phyloP scores from a whole-genome alignment of 352 stramenopile species.

The Halophytophthora batemanensis region DNA sequence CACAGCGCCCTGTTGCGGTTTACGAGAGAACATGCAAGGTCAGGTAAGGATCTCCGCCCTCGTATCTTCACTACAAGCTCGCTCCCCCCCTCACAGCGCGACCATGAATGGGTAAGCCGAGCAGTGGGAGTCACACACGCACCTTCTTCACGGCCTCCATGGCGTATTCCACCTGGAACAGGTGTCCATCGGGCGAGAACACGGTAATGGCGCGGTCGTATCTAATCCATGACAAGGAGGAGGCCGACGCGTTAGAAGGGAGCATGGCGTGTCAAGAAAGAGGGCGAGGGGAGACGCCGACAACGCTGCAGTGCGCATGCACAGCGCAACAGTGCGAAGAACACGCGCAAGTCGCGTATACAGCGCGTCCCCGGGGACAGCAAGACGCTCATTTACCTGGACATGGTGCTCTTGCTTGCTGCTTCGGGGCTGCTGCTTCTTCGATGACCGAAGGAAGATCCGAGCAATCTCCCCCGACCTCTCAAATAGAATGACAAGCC shows the following conservation, averaged over 20 bases:
- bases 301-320: too few species aligned
- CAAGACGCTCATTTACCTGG: conserved; percentile 21
- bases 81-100: neutral
- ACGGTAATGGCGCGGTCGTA: conserved; percentile 99
- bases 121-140: conserved; percentile 6
- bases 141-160: conserved; percentile 98
- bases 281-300: neutral
- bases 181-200: conserved; percentile 98
- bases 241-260: neutral
- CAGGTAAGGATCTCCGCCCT: neutral
- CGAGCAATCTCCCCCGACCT: neutral
- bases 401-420: conserved; percentile 22
- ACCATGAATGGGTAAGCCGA: neutral
- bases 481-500: neutral
- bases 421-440: conserved; percentile 20
- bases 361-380: neutral
- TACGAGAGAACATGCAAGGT: neutral
- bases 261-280: neutral
- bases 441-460: conserved; percentile 13
- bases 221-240: conserved; percentile 36
- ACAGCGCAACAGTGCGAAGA: neutral
- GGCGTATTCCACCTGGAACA: conserved; percentile 99
- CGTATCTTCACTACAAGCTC: neutral
- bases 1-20: conserved; percentile 80
- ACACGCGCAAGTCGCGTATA: conserved; percentile 1